Conservation (phyloP, 306 rosid genomes). For the Medicago arabica region DNA sequence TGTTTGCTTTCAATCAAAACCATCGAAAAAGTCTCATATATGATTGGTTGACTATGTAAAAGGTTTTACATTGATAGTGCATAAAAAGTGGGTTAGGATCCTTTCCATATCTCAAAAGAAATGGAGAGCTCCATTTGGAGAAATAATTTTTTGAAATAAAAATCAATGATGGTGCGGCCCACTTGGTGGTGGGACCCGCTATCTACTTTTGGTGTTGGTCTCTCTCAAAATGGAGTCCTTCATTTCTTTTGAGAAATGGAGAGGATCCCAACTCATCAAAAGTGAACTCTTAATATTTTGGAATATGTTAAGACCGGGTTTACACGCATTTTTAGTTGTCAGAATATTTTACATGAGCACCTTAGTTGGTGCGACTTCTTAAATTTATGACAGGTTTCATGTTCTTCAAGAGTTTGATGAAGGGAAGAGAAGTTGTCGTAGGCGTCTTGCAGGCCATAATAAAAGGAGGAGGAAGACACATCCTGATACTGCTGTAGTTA, state of each 20-base stretch:
- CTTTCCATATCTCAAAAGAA: too few relatives aligned
- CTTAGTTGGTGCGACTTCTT: slow-evolving; percentile 43
- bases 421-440: slow-evolving; percentile 97
- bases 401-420: slow-evolving; percentile 95
- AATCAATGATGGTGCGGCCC: too few relatives aligned
- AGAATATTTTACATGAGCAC: slow-evolving; percentile 38
- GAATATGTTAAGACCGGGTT: slow-evolving; percentile 12
- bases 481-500: slow-evolving; percentile 64
- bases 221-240: too few relatives aligned
- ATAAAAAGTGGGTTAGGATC: not conserved
- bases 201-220: too few relatives aligned
- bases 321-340: slow-evolving; percentile 18
- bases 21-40: not conserved
- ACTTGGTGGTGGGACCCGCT: too few relatives aligned
- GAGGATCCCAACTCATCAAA: not conserved
- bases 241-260: too few relatives aligned
- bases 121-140: too few relatives aligned
- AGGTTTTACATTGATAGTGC: not conserved
- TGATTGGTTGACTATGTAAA: not conserved
- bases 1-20: not conserved
- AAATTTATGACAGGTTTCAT: slow-evolving; percentile 82
- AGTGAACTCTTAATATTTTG: not conserved
- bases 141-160: too few relatives aligned
- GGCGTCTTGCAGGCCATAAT: slow-evolving; percentile 96
- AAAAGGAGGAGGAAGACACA: slow-evolving; percentile 86